phyloP scores from a whole-genome alignment of 345 rosid species.

The Litchi chinensis region DNA sequence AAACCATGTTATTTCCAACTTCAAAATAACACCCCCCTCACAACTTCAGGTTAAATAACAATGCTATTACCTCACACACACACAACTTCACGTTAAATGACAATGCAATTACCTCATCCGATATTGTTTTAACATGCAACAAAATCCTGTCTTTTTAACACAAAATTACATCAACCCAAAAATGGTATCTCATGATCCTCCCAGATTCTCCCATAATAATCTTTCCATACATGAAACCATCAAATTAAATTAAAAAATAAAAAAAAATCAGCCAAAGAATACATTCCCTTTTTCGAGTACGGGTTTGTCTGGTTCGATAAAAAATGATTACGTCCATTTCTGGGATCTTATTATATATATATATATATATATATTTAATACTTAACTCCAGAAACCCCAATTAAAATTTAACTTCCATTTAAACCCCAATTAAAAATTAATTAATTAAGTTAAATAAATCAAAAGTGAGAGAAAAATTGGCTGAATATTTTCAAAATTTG shows the following conservation, averaged over 20 bases:
- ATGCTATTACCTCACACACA: too few relatives aligned
- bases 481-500: not conserved
- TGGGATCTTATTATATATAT: not conserved
- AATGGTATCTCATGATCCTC: not conserved
- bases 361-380: too few relatives aligned
- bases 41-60: too few relatives aligned
- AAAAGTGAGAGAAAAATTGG: not conserved
- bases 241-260: not conserved
- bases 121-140: not conserved
- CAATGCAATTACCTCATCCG: slow-evolving; percentile 17
- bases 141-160: not conserved
- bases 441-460: not conserved
- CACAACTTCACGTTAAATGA: too few relatives aligned
- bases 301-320: too few relatives aligned
- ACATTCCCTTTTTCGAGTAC: too few relatives aligned
- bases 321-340: not conserved
- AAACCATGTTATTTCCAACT: not conserved
- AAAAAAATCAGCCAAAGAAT: too few relatives aligned
- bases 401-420: too few relatives aligned
- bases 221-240: not conserved
- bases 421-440: not conserved
- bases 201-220: not conserved
- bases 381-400: too few relatives aligned
- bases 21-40: too few relatives aligned
- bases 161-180: not conserved